Percentiles rank a stretch among this genome's conserved stretches.
Conservation (phyloP, 2,329 filamentous ascomycete species). For the Aureobasidium mangrovei region DNA sequence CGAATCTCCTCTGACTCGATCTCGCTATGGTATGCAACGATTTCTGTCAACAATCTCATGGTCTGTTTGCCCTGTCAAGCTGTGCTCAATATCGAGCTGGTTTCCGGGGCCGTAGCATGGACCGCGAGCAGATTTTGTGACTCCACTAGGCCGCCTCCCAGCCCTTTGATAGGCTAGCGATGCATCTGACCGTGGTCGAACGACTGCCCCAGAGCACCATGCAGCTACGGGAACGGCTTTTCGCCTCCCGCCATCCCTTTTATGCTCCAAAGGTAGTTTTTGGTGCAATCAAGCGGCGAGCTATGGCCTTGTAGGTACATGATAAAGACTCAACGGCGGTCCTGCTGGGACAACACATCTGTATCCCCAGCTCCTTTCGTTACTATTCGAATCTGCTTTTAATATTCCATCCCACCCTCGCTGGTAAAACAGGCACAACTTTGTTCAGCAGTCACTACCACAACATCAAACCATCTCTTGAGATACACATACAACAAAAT, state of each 20-base stretch:
- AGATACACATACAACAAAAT: constrained; percentile 26
- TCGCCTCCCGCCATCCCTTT: constrained; percentile 11
- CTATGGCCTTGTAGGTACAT: constrained; percentile 12
- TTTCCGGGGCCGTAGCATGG: constrained; percentile 1
- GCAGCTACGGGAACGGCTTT: constrained; percentile 9
- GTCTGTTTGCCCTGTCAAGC: too few relatives aligned
- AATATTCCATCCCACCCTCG: constrained; percentile 12
- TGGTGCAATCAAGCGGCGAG: constrained; percentile 5
- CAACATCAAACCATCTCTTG: background rate
- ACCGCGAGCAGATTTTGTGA: background rate
- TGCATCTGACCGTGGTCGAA: constrained; percentile 7
- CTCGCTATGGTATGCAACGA: background rate
- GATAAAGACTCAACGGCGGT: constrained; percentile 13
- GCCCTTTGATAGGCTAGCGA: constrained; percentile 4
- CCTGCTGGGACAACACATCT: constrained; percentile 6
- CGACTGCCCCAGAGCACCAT: constrained; percentile 3
- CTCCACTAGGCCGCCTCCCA: background rate
- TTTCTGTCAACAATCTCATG: too few relatives aligned
- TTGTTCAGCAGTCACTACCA: background rate
- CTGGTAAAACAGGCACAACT: background rate
- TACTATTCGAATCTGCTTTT: background rate
- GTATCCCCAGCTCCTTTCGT: background rate
- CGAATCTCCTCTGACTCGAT: constrained; percentile 9
- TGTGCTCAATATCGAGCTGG: background rate
- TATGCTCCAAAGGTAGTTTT: background rate